Percentiles rank a stretch among this genome's conserved stretches.
phyloP scores from a whole-genome alignment of 495 filamentous ascomycete species.

The Coniosporium apollinis region DNA sequence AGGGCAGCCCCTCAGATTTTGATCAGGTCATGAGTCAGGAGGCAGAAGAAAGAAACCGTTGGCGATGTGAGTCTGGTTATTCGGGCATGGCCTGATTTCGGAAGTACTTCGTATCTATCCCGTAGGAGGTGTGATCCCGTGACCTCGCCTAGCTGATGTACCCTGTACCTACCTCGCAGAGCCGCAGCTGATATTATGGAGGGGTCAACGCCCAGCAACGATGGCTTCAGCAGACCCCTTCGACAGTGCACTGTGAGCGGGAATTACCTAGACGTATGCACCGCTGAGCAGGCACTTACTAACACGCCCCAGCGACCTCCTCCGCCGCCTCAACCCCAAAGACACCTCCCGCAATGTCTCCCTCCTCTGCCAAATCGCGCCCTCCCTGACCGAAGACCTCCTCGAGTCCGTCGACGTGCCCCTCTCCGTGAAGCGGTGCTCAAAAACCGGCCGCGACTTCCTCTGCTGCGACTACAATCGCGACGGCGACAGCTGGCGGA shows the following conservation, averaged over 20 bases:
- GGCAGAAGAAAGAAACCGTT: no score
- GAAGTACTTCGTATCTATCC: no score
- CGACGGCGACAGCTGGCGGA: slow-evolving; percentile 91
- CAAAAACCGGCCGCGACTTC: slow-evolving; percentile 82
- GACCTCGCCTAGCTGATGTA: no score
- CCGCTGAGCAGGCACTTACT: slow-evolving; percentile 9
- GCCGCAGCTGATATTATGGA: no score
- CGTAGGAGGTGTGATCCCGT: no score
- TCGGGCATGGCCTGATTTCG: no score
- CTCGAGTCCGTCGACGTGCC: slow-evolving; percentile 95
- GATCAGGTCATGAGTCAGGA: no score
- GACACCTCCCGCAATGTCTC: slow-evolving; percentile 72
- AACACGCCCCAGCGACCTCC: slow-evolving; percentile 68
- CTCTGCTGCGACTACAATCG: slow-evolving; percentile 99
- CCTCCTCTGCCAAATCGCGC: slow-evolving; percentile 68
- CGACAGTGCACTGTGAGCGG: slow-evolving; percentile 44
- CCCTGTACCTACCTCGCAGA: no score
- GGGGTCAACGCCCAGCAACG: no score
- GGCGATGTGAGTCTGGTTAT: no score
- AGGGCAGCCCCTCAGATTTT: no score
- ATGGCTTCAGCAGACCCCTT: slow-evolving; percentile 23
- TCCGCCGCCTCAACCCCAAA: slow-evolving; percentile 91
- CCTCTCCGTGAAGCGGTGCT: slow-evolving; percentile 68
- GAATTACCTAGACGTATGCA: neutral
- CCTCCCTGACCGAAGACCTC: slow-evolving; percentile 89